phyloP scores from a whole-genome alignment of 2,329 filamentous ascomycete species.

The Talaromyces islandicus region DNA sequence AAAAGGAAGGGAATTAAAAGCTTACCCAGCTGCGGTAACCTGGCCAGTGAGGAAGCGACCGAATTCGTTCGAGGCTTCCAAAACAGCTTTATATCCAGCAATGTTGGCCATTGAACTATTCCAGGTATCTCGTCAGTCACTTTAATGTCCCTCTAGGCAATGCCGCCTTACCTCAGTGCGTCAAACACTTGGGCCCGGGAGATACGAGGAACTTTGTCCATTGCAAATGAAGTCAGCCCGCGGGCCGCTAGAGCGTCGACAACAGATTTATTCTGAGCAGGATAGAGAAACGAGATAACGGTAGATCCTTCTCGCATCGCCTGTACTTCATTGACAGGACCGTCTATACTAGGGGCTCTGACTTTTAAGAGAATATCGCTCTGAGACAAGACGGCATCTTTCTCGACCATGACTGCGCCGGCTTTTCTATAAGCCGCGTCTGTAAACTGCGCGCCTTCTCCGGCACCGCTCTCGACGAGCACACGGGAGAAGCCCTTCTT shows the following conservation, averaged over 20 bases:
- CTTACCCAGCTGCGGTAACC: constrained; percentile 73
- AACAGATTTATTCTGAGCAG: constrained; percentile 68
- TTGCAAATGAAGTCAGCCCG: constrained; percentile 73
- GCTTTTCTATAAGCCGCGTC: constrained; percentile 72
- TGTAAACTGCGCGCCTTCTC: constrained; percentile 67
- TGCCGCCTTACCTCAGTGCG: constrained; percentile 50
- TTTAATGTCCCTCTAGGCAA: neutral
- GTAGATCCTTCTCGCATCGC: constrained; percentile 64
- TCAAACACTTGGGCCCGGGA: constrained; percentile 85
- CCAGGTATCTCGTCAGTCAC: neutral
- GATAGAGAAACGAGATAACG: constrained; percentile 77
- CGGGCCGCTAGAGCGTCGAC: constrained; percentile 66
- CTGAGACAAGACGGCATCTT: constrained; percentile 62
- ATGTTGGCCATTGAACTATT: constrained; percentile 87
- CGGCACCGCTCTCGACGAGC: constrained; percentile 75
- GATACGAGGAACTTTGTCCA: constrained; percentile 90
- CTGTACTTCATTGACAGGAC: constrained; percentile 59
- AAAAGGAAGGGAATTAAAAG: neutral
- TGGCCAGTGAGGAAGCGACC: constrained; percentile 84
- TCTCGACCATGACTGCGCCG: constrained; percentile 70
- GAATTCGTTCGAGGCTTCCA: constrained; percentile 85
- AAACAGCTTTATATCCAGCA: constrained; percentile 84
- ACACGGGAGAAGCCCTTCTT: constrained; percentile 80
- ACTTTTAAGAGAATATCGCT: constrained; percentile 82
- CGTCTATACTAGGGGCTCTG: constrained; percentile 58